Conservation (phyloP, 805 yeast genomes). For the Ogataea saltuana region DNA sequence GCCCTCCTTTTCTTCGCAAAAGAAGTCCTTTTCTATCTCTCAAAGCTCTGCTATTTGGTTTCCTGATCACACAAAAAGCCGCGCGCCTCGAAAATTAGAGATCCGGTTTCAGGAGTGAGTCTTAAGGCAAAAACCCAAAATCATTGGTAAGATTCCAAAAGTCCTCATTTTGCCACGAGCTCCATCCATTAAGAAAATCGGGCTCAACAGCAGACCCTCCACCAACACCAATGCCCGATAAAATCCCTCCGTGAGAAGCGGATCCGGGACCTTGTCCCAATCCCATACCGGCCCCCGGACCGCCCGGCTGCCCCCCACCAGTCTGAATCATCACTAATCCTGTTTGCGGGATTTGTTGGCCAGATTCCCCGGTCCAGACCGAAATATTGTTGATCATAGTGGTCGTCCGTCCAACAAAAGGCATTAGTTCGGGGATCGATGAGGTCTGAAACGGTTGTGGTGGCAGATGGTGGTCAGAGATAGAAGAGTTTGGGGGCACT, state of each 20-base stretch:
- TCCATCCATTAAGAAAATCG: slow-evolving; percentile 27
- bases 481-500: slow-evolving; percentile 3
- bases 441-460: slow-evolving; percentile 7
- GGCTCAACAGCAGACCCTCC: slow-evolving; percentile 8
- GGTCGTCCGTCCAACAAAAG: slow-evolving; percentile 50
- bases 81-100: too few species aligned
- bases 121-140: slow-evolving; percentile 41
- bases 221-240: not conserved
- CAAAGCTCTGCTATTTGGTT: too few species aligned
- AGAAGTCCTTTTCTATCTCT: too few species aligned
- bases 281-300: slow-evolving; percentile 1
- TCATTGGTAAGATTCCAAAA: slow-evolving; percentile 51
- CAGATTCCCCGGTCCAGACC: slow-evolving; percentile 56
- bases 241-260: slow-evolving; percentile 2
- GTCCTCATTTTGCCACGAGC: slow-evolving; percentile 37
- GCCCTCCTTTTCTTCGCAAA: too few species aligned
- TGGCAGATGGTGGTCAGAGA: slow-evolving; percentile 3
- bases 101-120: not conserved
- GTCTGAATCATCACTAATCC: slow-evolving; percentile 34
- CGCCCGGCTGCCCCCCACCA: not conserved
- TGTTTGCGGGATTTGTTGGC: slow-evolving; percentile 41
- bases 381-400: slow-evolving; percentile 63
- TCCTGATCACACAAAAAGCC: too few species aligned
- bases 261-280: slow-evolving; percentile 4
- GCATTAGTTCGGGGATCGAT: slow-evolving; percentile 33